These are phyloP conservation scores for Phlyctochytrium planicorne DNA, from an alignment of 192 early-diverging fungal genomes.

Conservation along the genomic window DNA sequence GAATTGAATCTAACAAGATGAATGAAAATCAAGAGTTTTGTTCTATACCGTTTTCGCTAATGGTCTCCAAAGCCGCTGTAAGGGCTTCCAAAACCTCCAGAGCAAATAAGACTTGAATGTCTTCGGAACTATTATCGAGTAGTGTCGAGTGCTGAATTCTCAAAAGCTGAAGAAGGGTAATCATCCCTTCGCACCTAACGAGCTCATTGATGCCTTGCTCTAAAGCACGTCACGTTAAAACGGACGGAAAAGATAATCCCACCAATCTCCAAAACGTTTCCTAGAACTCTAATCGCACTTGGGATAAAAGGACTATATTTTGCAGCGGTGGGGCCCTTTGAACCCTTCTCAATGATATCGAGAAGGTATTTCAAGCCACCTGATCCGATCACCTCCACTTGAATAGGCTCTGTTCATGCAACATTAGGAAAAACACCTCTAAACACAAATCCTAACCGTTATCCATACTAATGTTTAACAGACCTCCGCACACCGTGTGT, in stretches of 20 bases:
- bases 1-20: conserved; percentile 30
- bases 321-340: not conserved
- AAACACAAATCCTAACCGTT: conserved; percentile 31
- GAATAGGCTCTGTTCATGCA: conserved; percentile 37
- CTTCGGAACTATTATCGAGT: no score
- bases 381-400: conserved; percentile 20
- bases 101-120: no score
- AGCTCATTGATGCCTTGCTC: no score
- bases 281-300: conserved; percentile 25
- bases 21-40: not conserved
- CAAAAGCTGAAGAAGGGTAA: no score
- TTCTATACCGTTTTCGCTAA: conserved; percentile 44
- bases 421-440: conserved; percentile 6
- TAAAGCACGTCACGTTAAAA: no score
- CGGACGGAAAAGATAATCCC: not conserved
- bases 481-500: conserved; percentile 34
- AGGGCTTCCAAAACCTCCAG: conserved; percentile 46
- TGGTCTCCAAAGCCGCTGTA: conserved; percentile 40
- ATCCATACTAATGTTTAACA: conserved; percentile 55
- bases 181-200: no score
- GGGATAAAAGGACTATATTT: conserved; percentile 10
- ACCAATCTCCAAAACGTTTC: conserved; percentile 42
- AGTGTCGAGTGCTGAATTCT: no score
- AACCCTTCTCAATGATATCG: conserved; percentile 22
- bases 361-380: conserved; percentile 24